phyloP scores from a whole-genome alignment of 108 stramenopile genomes.

The Schizochytrium sp. region DNA sequence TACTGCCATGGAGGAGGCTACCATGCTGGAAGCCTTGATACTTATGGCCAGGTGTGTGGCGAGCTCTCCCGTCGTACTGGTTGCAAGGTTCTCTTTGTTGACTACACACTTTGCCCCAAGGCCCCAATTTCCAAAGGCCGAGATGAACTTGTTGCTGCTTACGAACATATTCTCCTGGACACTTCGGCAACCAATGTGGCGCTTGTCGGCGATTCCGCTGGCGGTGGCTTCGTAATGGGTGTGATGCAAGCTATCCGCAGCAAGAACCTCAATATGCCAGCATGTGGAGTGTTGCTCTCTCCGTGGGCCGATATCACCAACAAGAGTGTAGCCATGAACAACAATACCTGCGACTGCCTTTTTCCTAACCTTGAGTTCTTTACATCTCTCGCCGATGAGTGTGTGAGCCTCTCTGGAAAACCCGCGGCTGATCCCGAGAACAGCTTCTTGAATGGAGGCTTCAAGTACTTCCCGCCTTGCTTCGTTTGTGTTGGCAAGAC shows the following conservation, averaged over 20 bases:
- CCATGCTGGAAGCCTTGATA: background rate
- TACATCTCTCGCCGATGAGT: background rate
- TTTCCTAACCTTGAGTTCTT: background rate
- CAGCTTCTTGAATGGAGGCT: conserved; percentile 36
- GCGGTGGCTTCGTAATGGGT: conserved; percentile 30
- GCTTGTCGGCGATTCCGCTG: conserved; percentile 44
- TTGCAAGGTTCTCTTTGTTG: conserved; percentile 28
- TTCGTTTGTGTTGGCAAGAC: background rate
- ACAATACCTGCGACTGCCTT: background rate
- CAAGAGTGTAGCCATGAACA: background rate
- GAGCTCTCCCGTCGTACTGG: background rate
- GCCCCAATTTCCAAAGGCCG: background rate
- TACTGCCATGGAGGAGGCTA: conserved; percentile 58
- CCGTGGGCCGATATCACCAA: conserved; percentile 24
- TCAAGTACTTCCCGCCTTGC: conserved; percentile 42
- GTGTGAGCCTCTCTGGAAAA: background rate
- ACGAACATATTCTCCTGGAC: background rate
- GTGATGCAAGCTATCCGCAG: background rate
- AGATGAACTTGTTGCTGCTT: conserved; percentile 7
- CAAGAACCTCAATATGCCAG: conserved; percentile 13
- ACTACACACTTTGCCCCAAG: conserved; percentile 27
- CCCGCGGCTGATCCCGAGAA: conserved; percentile 6
- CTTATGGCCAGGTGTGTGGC: background rate
- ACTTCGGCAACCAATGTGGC: background rate
- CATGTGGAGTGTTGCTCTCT: conserved; percentile 32